Evolutionary conservation across 306 rosid genomes (phyloP), one percentile per base, ranked within the genome.

Genomic region (Castanea crenata): DNA sequence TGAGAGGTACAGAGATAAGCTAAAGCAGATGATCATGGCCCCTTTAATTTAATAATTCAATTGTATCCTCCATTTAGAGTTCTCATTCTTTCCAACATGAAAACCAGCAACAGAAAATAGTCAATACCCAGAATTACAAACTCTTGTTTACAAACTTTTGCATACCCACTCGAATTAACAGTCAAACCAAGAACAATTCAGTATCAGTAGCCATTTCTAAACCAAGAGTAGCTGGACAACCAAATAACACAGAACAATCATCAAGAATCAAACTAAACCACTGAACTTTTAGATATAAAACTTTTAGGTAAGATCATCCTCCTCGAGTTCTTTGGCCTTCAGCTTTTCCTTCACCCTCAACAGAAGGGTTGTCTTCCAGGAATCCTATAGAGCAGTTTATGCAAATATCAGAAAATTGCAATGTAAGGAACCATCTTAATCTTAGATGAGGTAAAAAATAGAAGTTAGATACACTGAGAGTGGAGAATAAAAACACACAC

Each of bases 321-420:
- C 99, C 92, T 95, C 99, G 11, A 91, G 89, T 81, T 95, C 99
- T 86, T 90, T 96, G 79, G 99, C 95, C 79, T 96, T 96, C 85
- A 93, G 85, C 85, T 93, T 96, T 76, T 93, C 99, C 88, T 96
- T 96, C 88, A 93, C 99, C 90, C 97, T 90, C 87, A 96, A 82
- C 75, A 96, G 96, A 71, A 96, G 90, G 27, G 96, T 96, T 23
- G 98, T 95, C 91, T 93, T 95, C 97, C 96, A 95, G 12, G 97
- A 85, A 85, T 95, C 99, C 99, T 93, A 81, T 78, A 64, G 16
- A 77, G 27, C 0, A 61, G 20, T 76, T 85, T 78, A 76, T n/a
- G 52, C 44, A 78, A 74, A 32, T 46, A 32, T 5, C 55, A 71
- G 74, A 76, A 69, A 58, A 83, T 56, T 31, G 56, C 32, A 54